A percentile compares a stretch with the other conserved stretches of the same genome.
Conservation (phyloP, 2,329 filamentous ascomycete species). For the Albophoma yamanashiensis region DNA sequence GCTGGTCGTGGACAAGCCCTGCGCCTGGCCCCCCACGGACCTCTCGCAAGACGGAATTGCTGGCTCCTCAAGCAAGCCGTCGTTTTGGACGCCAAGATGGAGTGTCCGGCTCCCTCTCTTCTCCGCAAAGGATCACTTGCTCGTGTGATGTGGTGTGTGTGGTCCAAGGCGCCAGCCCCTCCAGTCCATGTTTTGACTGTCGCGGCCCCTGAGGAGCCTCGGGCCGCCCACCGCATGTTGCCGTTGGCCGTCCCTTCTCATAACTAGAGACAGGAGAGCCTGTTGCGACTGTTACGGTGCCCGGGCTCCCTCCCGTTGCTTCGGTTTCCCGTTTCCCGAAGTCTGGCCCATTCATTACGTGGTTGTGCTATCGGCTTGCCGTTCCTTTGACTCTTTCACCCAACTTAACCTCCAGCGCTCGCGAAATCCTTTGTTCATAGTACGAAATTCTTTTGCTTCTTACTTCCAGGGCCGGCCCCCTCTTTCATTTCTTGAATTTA, state of each 20-base stretch:
- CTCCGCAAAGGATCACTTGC: background rate
- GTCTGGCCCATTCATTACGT: background rate
- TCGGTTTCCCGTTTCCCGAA: background rate
- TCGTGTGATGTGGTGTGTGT: background rate
- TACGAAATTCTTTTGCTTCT: background rate
- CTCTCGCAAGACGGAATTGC: background rate
- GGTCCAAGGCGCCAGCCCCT: background rate
- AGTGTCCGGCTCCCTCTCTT: background rate
- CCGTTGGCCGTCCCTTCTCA: background rate
- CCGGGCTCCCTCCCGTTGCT: background rate
- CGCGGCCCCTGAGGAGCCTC: background rate
- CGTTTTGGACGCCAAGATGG: background rate
- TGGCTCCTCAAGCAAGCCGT: background rate
- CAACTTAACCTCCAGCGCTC: background rate
- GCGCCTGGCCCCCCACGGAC: background rate
- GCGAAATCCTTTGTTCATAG: background rate
- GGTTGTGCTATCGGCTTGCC: background rate
- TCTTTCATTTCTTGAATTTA: background rate
- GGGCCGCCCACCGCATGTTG: background rate
- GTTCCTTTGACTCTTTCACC: background rate
- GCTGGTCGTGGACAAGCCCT: background rate
- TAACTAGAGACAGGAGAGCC: background rate
- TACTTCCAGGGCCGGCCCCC: background rate
- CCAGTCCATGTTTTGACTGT: background rate
- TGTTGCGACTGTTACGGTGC: background rate